phyloP scores from a whole-genome alignment of 148 eudicot genomes.

The Nyssa sinensis region DNA sequence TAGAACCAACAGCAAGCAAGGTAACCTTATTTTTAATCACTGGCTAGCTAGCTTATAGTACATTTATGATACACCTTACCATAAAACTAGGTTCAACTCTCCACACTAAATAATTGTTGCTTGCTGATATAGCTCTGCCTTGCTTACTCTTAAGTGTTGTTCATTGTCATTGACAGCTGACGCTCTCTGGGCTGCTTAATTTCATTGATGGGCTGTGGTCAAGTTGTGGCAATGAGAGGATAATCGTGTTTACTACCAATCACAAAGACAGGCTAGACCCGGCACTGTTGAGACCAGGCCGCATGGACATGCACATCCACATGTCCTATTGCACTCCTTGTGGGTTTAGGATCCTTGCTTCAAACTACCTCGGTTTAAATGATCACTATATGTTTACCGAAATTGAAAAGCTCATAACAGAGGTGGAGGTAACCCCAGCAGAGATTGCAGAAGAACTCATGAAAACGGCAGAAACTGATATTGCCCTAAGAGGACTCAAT shows the following conservation, averaged over 20 bases:
- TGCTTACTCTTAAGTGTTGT: neutral
- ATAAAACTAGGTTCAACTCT: neutral
- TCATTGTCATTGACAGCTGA: neutral
- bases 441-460: constrained; percentile 21
- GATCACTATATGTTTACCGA: constrained; percentile 3
- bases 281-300: constrained; percentile 17
- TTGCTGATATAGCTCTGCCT: neutral
- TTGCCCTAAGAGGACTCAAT: neutral
- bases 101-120: no score
- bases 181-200: constrained; percentile 18
- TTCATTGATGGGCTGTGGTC: constrained; percentile 24
- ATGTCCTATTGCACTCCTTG: constrained; percentile 18
- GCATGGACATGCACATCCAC: constrained; percentile 27
- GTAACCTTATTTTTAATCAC: no score
- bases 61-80: neutral
- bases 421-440: constrained; percentile 18
- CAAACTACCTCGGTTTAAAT: constrained; percentile 12
- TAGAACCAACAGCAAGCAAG: no score
- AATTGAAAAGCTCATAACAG: constrained; percentile 4
- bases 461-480: constrained; percentile 7
- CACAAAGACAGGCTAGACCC: constrained; percentile 21
- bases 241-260: constrained; percentile 19
- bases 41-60: no score
- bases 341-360: constrained; percentile 16
- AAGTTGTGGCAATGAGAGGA: constrained; percentile 18